These are phyloP conservation scores for Alternaria viburni DNA, from an alignment of 2,329 filamentous ascomycete species.

Conservation along the genomic window DNA sequence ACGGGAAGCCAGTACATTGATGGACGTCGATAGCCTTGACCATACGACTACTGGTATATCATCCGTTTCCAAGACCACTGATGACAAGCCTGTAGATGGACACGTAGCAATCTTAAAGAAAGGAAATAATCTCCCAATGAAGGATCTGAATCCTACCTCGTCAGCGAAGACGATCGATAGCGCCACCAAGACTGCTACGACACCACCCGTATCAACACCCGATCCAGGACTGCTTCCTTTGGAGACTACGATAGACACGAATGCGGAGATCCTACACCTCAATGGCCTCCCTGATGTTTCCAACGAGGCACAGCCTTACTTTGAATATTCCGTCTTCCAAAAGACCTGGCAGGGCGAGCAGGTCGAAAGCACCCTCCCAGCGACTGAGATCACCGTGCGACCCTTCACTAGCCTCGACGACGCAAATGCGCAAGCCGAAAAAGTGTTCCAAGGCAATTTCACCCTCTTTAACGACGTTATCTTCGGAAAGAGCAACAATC, in stretches of 20 bases:
- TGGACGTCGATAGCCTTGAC: neutral
- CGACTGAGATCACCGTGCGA: constrained; percentile 8
- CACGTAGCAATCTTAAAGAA: neutral
- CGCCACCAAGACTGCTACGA: neutral
- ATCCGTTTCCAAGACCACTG: neutral
- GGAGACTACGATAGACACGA: neutral
- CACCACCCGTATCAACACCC: neutral
- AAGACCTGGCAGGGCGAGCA: constrained; percentile 16
- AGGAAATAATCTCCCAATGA: neutral
- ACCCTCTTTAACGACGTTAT: constrained; percentile 8
- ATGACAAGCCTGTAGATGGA: neutral
- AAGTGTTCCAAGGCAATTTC: constrained; percentile 4
- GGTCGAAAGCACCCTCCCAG: neutral
- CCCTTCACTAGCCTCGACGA: constrained; percentile 17
- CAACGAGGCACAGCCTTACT: constrained; percentile 25
- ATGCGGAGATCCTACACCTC: neutral
- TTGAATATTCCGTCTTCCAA: constrained; percentile 31
- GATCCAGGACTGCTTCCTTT: neutral
- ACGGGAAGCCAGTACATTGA: neutral
- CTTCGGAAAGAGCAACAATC: constrained; percentile 6
- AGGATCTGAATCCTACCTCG: neutral
- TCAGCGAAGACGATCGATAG: neutral
- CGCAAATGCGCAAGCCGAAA: constrained; percentile 26
- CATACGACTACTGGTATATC: neutral
- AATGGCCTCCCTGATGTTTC: neutral